Evolutionary conservation across 768 basidiomycete genomes (phyloP).

Genomic region (Rhizopogon roseolus): DNA sequence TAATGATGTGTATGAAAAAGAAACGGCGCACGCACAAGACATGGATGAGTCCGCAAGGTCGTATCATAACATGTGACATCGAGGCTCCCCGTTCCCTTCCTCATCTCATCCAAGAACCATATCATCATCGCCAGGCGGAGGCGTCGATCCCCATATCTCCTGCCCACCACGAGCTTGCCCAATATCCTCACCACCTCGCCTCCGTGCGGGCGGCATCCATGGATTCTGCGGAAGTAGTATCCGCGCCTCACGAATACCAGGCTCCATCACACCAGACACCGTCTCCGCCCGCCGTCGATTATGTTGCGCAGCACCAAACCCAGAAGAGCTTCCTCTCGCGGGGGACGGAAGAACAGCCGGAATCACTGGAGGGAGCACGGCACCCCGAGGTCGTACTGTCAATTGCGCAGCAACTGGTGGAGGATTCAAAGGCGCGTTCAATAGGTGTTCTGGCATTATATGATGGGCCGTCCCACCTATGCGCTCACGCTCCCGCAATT

Average conservation of each 20-base stretch:
- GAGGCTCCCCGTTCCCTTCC: too few species aligned
- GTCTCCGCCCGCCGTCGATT: constrained; percentile 30
- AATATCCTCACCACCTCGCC: constrained; percentile 11
- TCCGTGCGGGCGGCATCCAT: background rate
- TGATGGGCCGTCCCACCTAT: constrained; percentile 8
- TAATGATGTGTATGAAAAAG: constrained; percentile 9
- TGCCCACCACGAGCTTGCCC: constrained; percentile 14
- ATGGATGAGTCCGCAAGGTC: background rate
- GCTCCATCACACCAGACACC: constrained; percentile 24
- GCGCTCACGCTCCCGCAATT: constrained; percentile 20
- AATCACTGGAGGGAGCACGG: constrained; percentile 18
- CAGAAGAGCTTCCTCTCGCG: background rate
- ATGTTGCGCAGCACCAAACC: constrained; percentile 4
- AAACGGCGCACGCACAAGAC: background rate
- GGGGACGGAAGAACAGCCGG: constrained; percentile 10
- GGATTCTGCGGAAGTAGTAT: background rate
- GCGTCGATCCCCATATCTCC: constrained; percentile 24
- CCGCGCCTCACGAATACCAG: constrained; percentile 3
- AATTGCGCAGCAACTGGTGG: constrained; percentile 14
- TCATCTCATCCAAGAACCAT: constrained; percentile 28
- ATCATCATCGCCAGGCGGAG: constrained; percentile 22
- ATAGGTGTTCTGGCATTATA: constrained; percentile 4
- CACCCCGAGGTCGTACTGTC: constrained; percentile 21
- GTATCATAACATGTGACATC: background rate
- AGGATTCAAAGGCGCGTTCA: constrained; percentile 7